These are phyloP conservation scores for Punctularia strigosozonata DNA, from an alignment of 768 basidiomycete species.

Conservation along the genomic window DNA sequence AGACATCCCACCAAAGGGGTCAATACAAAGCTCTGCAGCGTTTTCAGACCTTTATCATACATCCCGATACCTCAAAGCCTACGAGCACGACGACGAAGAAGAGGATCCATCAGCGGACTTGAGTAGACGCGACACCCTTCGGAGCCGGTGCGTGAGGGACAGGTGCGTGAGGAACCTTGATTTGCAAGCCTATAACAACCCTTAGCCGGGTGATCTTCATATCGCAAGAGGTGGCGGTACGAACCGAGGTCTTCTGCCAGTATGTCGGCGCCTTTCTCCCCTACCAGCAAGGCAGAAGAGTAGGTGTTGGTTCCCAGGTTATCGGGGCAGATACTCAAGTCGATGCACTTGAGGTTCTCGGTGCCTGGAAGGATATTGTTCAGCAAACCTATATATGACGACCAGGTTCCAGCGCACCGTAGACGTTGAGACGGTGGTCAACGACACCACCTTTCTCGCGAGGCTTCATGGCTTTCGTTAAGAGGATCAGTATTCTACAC, in stretches of 20 bases:
- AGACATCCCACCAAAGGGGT: too few relatives aligned
- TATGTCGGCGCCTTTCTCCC: slow-evolving; percentile 56
- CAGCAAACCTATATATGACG: background rate
- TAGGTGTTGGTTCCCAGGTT: slow-evolving; percentile 67
- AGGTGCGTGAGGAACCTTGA: slow-evolving; percentile 51
- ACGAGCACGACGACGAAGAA: too few relatives aligned
- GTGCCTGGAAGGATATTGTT: slow-evolving; percentile 27
- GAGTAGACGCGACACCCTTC: slow-evolving; percentile 37
- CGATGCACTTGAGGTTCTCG: slow-evolving; percentile 53
- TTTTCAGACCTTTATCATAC: too few relatives aligned
- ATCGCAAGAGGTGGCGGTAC: slow-evolving; percentile 6
- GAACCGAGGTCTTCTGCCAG: slow-evolving; percentile 53
- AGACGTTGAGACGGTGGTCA: slow-evolving; percentile 51
- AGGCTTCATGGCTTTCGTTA: slow-evolving; percentile 50
- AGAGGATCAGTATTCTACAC: background rate
- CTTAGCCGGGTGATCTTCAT: background rate
- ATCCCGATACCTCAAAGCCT: too few relatives aligned
- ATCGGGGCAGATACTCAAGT: slow-evolving; percentile 64
- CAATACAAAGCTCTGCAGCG: too few relatives aligned
- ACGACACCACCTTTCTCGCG: slow-evolving; percentile 55
- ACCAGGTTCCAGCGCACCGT: slow-evolving; percentile 24
- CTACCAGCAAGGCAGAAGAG: slow-evolving; percentile 56
- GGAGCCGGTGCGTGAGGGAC: slow-evolving; percentile 58
- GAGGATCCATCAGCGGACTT: too few relatives aligned
- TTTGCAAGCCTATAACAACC: slow-evolving; percentile 36